Evolutionary conservation across 768 basidiomycete genomes (phyloP), one percentile per base, ranked within the genome.

Genomic region (Mycena latifolia): DNA sequence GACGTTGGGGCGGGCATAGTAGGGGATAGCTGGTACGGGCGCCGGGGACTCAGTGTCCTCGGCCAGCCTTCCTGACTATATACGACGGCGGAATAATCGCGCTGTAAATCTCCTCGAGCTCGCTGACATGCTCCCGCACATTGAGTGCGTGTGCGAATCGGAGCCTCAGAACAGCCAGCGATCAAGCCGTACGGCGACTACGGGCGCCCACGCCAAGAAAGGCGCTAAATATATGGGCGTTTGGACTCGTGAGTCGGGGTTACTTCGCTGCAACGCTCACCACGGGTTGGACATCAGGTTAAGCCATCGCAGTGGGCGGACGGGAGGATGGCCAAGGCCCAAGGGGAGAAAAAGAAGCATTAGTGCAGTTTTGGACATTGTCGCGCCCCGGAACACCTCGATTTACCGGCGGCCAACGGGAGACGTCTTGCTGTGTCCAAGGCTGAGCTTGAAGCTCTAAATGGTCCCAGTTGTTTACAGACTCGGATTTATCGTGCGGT

Each of bases 81-180:
- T 43, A 29, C 10, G 15, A 25, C 46, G 45, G 46, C 61, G 61
- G 61, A 55, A 55, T 63, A 63, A 63, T 50, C n/a, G 61, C 61
- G 61, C 61, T 39, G 35, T 27, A 50, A 55, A 10, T 50, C 8
- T n/a, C 43, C 22, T 53, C 31, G 22, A 41, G 5, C 15, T n/a
- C n/a, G 58, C 48, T 14, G 37, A 17, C 25, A 18, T 14, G 20
- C 25, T 37, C 15, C 15, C 55, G n/a, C n/a, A 29, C 15, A n/a
- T 9, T 20, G n/a, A 37, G 18, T 12, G 5, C 17, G 47, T 41
- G 58, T 60, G 58, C 17, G 58, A 60, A 51, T 41, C 24, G 37
- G 45, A 46, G 45, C 22, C 45, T 25, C 11, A 46, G 22, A 24
- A 46, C 2, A 22, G 24, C 8, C 4, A 3, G 2, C 2, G 22